Base-by-base conservation (phyloP, 352 stramenopile species). In the Pelagophyceae sp. region DNA sequence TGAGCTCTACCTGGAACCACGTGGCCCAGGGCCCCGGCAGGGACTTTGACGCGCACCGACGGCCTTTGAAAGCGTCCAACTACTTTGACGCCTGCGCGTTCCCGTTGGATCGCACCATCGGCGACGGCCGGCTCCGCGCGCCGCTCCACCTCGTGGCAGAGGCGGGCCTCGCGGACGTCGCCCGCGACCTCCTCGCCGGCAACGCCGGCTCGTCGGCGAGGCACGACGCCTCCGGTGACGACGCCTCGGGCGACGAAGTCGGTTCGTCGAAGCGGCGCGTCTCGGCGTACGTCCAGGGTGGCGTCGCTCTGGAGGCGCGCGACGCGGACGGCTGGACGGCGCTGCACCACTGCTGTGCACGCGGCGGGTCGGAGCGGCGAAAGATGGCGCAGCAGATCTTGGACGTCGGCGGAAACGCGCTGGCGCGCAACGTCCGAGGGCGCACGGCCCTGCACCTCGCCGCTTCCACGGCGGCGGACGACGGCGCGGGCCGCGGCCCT, bases 251-350 rank as follows among this genome's bases (percentile, higher is more conserved):
- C 61, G 29, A 40, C 29, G 61, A 71, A 3, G 15, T 6, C 54
- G 54, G 15, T 2, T 2, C 27, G 11, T 27, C 2, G 54, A 15
- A 27, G 11, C 54, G 54, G 54, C 11, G 54, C 54, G 15, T 31
- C n/a, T 19, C 61, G 61, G 61, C 11, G 45, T 23, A 11, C 11
- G 11, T 23, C 45, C 45, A 54, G 11, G 23, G 27, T 31, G 61
- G n/a, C n/a, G n/a, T 15, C 3, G 33, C 15, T 19, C 6, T 74
- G 17, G 38, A 74, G 5, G 67, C 17, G 35, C 33, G 29, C 15
- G 67, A 74, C 38, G 33, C 15, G 2, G 67, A 74, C 38, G 67
- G 67, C 35, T 74, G 67, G 67, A 74, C 67, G 67, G 15, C 67
- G 2, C 38, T 74, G 15, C 33, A 58, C 27, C 67, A 74, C 37